A percentile compares a stretch with the other conserved stretches of the same genome.
These are phyloP conservation scores for Paramarasmius palmivorus DNA, from an alignment of 1,284 basidiomycete species.

Conservation along the genomic window DNA sequence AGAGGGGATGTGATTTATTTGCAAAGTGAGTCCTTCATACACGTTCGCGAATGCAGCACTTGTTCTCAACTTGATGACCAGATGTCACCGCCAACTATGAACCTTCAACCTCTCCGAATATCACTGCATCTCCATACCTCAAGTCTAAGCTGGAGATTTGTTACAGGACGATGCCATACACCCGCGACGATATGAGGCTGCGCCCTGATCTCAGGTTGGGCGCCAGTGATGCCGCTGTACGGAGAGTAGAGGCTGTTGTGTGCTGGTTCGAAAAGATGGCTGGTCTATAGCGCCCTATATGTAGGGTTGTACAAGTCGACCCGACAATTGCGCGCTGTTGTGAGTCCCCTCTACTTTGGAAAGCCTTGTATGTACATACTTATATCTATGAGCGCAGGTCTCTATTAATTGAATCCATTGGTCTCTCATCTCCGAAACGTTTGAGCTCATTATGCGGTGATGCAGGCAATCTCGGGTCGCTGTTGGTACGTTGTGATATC, in stretches of 20 bases:
- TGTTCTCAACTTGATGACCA: conserved; percentile 24
- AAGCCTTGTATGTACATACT: too few relatives aligned
- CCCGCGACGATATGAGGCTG: conserved; percentile 55
- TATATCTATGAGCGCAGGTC: too few relatives aligned
- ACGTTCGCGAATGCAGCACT: neutral
- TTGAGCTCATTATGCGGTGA: too few relatives aligned
- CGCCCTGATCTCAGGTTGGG: conserved; percentile 74
- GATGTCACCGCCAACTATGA: conserved; percentile 53
- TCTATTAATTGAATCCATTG: too few relatives aligned
- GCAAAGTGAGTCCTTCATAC: conserved; percentile 50
- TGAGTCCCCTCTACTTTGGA: too few relatives aligned
- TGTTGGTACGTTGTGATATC: too few relatives aligned
- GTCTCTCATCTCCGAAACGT: too few relatives aligned
- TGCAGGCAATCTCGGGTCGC: too few relatives aligned
- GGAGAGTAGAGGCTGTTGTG: conserved; percentile 65
- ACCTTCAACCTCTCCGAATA: conserved; percentile 36
- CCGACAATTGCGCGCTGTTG: too few relatives aligned
- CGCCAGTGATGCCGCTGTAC: conserved; percentile 63
- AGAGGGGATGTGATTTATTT: conserved; percentile 70
- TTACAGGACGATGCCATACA: conserved; percentile 72
- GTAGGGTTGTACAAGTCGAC: too few relatives aligned
- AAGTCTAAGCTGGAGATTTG: conserved; percentile 65
- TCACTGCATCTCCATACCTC: conserved; percentile 66
- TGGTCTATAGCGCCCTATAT: conserved; percentile 34
- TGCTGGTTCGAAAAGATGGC: conserved; percentile 71